Conservation (phyloP, 371 early-diverging fungal species). For the Actinomortierella ambigua region DNA sequence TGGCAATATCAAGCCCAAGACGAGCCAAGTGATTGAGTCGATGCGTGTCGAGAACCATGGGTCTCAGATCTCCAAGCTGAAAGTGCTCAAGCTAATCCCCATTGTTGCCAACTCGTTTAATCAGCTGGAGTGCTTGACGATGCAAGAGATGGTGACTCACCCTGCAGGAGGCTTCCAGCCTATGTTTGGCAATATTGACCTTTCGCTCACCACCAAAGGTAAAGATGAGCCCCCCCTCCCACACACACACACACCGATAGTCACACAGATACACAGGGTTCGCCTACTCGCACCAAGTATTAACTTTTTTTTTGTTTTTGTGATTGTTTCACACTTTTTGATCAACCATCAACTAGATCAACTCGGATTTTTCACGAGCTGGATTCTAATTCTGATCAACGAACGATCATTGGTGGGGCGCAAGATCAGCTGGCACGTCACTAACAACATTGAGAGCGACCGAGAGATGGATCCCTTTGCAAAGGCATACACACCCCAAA, state of each 20-base stretch:
- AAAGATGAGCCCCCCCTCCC: background rate
- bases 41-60: conserved; percentile 42
- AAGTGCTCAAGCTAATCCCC: conserved; percentile 31
- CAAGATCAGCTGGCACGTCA: conserved; percentile 41
- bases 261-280: no score
- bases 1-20: conserved; percentile 35
- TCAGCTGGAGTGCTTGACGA: conserved; percentile 17
- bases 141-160: conserved; percentile 23
- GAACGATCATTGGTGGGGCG: conserved; percentile 38
- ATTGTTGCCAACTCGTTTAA: conserved; percentile 31
- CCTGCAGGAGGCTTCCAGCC: conserved; percentile 41
- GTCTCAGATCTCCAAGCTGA: conserved; percentile 22
- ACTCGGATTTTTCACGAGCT: conserved; percentile 44
- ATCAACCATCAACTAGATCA: conserved; percentile 5
- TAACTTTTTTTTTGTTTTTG: background rate
- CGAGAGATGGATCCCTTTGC: conserved; percentile 47
- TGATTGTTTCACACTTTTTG: background rate
- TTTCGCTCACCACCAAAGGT: conserved; percentile 26
- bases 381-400: conserved; percentile 36
- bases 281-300: no score
- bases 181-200: conserved; percentile 42
- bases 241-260: no score
- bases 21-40: conserved; percentile 16
- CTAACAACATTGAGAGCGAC: conserved; percentile 39
- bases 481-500: conserved; percentile 27